Base-by-base conservation (phyloP, 169 alveolate genomes). In the Cryptosporidium sp. region DNA sequence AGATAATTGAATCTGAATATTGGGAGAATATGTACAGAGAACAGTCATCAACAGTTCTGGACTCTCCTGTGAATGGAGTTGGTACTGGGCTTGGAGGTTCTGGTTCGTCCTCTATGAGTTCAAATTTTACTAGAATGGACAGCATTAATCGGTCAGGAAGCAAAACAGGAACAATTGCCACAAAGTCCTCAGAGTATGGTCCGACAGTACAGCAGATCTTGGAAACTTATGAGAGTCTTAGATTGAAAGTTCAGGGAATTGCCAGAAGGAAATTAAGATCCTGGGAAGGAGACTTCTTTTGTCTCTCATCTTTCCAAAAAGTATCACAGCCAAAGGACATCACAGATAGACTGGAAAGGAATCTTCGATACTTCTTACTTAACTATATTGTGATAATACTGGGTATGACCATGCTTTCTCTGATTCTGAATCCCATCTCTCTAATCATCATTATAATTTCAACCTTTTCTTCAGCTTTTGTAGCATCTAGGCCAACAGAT, bases 271-370 rank as follows among this genome's bases (percentile, higher is more conserved):
- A 80, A 35, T 58, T 80, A 16, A 80, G 89, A 65, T 80, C 89
- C 14, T 80, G 89, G 89, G 89, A 80, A 10, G 65, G 67, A 26
- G 89, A 80, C 35, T 80, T 80, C 65, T 80, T 80, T 80, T 29
- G 51, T 41, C 68, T 80, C 3, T 80, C 89, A 1, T 80, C 89
- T 7, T 80, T 80, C 21, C 89, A 80, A 65, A 80, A 80, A 23
- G 80, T 80, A 1, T 80, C 89, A 14, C 89, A 80, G 10, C 89
- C 89, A 37, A 80, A 80, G 37, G 89, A 80, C 4, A 65, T 80
- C 52, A 65, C 89, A 29, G 89, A 80, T 26, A 37, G 89, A 33
- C 43, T 80, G 3, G 89, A 80, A n/a, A 80, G 68, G 33, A 80
- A 80, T 41, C 50, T 80, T 18, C 74, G 89, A 23, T 80, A 80